Evolutionary conservation across 768 basidiomycete genomes (phyloP).

Genomic region (Suillus alpinus): DNA sequence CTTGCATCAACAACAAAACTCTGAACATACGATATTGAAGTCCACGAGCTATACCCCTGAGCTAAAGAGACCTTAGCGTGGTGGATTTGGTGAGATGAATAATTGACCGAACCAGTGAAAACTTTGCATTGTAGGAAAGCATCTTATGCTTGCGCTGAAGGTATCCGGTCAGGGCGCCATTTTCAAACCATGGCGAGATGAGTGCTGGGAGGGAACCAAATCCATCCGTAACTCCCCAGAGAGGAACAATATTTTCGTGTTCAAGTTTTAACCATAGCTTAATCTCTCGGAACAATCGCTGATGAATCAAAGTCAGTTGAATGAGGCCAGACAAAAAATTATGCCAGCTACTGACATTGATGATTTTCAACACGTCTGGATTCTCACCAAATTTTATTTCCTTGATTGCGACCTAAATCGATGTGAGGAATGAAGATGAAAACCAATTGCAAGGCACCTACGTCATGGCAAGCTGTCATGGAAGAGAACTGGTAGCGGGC

Average conservation of each 20-base stretch:
- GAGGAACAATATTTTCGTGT: conserved; percentile 29
- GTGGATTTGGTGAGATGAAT: not conserved
- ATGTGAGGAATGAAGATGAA: not conserved
- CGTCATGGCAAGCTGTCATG: not conserved
- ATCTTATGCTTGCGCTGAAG: conserved; percentile 11
- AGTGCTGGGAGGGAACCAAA: conserved; percentile 32
- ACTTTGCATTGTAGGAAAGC: not conserved
- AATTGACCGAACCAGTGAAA: not conserved
- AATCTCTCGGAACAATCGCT: conserved; percentile 31
- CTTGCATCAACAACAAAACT: not conserved
- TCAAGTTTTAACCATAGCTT: conserved; percentile 27
- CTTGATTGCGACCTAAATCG: not conserved
- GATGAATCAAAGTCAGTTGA: not conserved
- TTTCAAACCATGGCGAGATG: conserved; percentile 33
- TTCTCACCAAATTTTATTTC: not conserved
- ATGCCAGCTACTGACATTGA: not conserved
- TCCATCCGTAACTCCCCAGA: conserved; percentile 24
- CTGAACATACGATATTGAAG: conserved; percentile 2
- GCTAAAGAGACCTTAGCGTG: not conserved
- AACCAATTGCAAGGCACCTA: not conserved
- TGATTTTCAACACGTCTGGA: not conserved
- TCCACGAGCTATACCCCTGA: not conserved
- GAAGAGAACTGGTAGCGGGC: not conserved
- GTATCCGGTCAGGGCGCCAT: conserved; percentile 24
- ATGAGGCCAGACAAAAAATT: not conserved